Base-by-base conservation (phyloP, 805 yeast genomes). In the Saturnispora diversa region DNA sequence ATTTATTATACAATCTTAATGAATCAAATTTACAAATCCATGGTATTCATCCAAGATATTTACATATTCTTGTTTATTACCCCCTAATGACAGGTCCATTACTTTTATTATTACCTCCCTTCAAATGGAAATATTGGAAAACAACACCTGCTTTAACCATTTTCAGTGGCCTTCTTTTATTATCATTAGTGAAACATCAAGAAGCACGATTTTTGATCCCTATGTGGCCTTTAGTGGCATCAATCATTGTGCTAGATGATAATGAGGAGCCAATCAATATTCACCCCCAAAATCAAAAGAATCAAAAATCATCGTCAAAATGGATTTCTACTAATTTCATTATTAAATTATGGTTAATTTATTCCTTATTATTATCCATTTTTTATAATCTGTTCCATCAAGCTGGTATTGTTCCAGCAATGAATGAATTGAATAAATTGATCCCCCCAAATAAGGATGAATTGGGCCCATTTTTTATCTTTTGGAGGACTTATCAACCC, bases 401-500 rank as follows among this genome's bases (percentile, higher is more conserved):
- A 64, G 87, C 90, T 30, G 99, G 99, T 1, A 75, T 92, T 0
- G 63, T 90, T 1, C 80, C 84, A 0, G 80, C 83, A 0, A 62
- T 84, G 28, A 65, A 64, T 17, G 54, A 66, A 39, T 37, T 75
- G 3, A 39, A 55, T 15, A 44, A 50, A 3, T 38, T 49, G 16
- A 46, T 40, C 6, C 10, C 37, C 2, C 3, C 28, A 2, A 55
- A 57, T 3, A 60, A 15, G 8, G 36, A 24, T 16, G n/a, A 30
- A 3, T 16, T 35, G 4, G 23, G 19, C 11, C 26, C 69, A 0
- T 63, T 75, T 0, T 70, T 75, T 26, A 53, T 90, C 5, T 90
- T 94, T 86, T 90, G 97, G 97, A 77, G 86, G 57, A 86, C 96
- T 0, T 92, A 90, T 51, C 74, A 85, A 4, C 97, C 97, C 1